A percentile compares a stretch with the other conserved stretches of the same genome.
phyloP scores from a whole-genome alignment of 208 protist species.

The Angomonas deanei region DNA sequence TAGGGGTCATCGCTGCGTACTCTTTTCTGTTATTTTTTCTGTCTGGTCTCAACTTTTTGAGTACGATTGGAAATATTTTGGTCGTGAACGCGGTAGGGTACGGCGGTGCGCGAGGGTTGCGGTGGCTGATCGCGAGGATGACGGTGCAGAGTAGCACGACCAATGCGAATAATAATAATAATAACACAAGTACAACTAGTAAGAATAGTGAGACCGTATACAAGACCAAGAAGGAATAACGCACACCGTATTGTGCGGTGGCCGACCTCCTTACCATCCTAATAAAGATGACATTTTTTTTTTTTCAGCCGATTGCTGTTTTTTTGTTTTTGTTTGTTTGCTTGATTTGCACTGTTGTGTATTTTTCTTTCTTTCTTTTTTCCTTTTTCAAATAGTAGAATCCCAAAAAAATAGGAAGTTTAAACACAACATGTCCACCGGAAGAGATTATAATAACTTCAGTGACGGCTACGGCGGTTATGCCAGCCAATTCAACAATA shows the following conservation, averaged over 20 bases:
- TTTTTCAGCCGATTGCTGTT: slow-evolving; percentile 3
- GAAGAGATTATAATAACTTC: no score
- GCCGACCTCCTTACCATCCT: neutral
- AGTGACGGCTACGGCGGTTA: no score
- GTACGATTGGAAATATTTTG: no score
- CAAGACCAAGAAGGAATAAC: neutral
- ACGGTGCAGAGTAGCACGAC: neutral
- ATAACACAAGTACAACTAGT: slow-evolving; percentile 5
- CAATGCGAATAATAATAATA: slow-evolving; percentile 11
- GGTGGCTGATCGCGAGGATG: neutral
- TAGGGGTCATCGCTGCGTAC: slow-evolving; percentile 54
- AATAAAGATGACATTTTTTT: slow-evolving; percentile 3
- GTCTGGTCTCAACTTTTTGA: neutral
- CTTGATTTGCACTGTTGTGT: neutral
- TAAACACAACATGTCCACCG: neutral
- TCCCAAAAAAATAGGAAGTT: neutral
- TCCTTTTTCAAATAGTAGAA: neutral
- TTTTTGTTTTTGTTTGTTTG: slow-evolving; percentile 6
- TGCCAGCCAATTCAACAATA: neutral
- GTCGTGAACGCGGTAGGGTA: no score
- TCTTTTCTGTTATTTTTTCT: slow-evolving; percentile 13
- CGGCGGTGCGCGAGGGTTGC: no score
- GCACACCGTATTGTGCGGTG: no score
- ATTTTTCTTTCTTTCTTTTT: neutral
- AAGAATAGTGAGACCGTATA: slow-evolving; percentile 6